Conservation (phyloP, 2,329 filamentous ascomycete species). For the Ophiosphaerella narmari region DNA sequence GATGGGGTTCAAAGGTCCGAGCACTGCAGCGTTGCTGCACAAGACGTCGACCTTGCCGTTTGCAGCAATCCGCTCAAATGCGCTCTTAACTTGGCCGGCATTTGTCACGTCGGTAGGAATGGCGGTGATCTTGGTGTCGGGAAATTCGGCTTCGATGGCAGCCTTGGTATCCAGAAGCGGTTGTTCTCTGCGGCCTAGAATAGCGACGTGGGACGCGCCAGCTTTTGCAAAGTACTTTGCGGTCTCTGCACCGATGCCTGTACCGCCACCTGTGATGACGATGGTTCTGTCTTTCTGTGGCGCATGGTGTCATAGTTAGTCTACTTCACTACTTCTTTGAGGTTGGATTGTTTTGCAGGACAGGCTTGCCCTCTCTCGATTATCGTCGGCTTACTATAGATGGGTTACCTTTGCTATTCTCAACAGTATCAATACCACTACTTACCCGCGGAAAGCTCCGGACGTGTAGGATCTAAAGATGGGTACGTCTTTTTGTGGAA, state of each 20-base stretch:
- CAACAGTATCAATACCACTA: too few species aligned
- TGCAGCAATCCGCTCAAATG: conserved; percentile 19
- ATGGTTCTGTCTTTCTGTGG: conserved; percentile 12
- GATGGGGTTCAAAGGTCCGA: conserved; percentile 9
- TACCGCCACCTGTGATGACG: conserved; percentile 48
- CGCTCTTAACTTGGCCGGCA: conserved; percentile 17
- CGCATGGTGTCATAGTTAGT: too few species aligned
- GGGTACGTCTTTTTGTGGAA: conserved; percentile 18
- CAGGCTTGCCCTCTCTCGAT: too few species aligned
- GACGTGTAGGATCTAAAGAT: conserved; percentile 33
- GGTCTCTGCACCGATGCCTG: conserved; percentile 49
- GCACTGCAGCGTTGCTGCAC: conserved; percentile 25
- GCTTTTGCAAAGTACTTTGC: conserved; percentile 49
- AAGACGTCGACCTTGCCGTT: conserved; percentile 23
- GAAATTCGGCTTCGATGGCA: conserved; percentile 26
- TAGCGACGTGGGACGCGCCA: conserved; percentile 50
- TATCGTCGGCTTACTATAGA: too few species aligned
- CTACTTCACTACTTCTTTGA: too few species aligned
- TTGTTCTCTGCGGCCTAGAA: conserved; percentile 49
- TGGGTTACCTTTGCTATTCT: too few species aligned
- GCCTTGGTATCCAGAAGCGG: conserved; percentile 44
- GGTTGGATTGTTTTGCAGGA: too few species aligned
- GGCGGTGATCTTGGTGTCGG: conserved; percentile 12
- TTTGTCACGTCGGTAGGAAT: conserved; percentile 23
- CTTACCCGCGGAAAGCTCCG: conserved; percentile 11